phyloP scores from a whole-genome alignment of 129 eudicot genomes.

The Flaveria trinervia region DNA sequence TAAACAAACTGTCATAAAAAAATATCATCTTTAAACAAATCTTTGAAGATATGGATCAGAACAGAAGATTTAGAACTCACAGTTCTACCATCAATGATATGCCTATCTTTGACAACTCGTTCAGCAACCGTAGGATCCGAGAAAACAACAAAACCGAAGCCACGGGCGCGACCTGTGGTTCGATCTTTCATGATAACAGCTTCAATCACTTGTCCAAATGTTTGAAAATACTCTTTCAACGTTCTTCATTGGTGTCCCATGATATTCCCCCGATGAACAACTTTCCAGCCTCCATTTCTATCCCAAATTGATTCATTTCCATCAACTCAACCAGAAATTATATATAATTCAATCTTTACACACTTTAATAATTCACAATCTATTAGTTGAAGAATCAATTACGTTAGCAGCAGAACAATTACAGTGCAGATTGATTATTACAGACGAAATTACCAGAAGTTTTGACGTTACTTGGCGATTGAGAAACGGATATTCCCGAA shows the following conservation, averaged over 20 bases:
- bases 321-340: not conserved
- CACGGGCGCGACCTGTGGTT: constrained; percentile 89
- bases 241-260: constrained; percentile 83
- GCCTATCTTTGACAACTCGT: constrained; percentile 74
- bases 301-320: constrained; percentile 36
- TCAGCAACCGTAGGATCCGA: constrained; percentile 69
- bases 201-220: constrained; percentile 70
- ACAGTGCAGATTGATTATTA: constrained; percentile 27
- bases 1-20: not conserved
- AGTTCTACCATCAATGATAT: constrained; percentile 80
- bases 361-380: not conserved
- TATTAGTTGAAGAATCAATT: constrained; percentile 2
- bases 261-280: constrained; percentile 85
- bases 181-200: constrained; percentile 91
- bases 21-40: not conserved
- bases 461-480: constrained; percentile 21
- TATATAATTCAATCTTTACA: no score
- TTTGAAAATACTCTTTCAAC: constrained; percentile 63
- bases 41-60: not conserved
- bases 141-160: constrained; percentile 76
- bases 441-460: constrained; percentile 24
- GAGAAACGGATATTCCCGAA: constrained; percentile 31
- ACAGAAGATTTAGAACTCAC: constrained; percentile 39
- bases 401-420: not conserved
- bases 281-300: constrained; percentile 78